phyloP scores from a whole-genome alignment of 805 yeast genomes.

The Schwanniomyces vanrijiae region DNA sequence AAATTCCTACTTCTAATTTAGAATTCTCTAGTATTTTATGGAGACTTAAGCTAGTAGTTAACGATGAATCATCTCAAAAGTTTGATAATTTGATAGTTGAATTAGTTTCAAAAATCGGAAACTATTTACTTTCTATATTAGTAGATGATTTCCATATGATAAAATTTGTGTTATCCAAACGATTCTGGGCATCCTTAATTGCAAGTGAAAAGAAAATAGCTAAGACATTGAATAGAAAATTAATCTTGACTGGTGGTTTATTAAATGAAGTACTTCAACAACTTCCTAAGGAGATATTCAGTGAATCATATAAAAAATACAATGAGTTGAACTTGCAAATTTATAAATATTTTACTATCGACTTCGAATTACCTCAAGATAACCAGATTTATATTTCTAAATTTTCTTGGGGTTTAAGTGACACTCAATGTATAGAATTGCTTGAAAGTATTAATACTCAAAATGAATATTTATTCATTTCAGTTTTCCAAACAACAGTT shows the following conservation, averaged over 20 bases:
- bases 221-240: not conserved
- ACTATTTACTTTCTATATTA: conserved; percentile 18
- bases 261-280: conserved; percentile 38
- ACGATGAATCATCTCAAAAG: conserved; percentile 20
- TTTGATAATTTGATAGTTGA: conserved; percentile 25
- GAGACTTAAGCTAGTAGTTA: conserved; percentile 33
- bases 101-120: conserved; percentile 47
- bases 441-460: conserved; percentile 1
- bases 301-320: not conserved
- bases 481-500: not conserved
- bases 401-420: conserved; percentile 26
- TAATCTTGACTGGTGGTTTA: conserved; percentile 24
- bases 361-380: conserved; percentile 3
- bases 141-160: conserved; percentile 10
- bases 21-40: conserved; percentile 49
- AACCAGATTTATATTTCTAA: conserved; percentile 16
- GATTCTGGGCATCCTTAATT: conserved; percentile 28
- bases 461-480: conserved; percentile 1
- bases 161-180: conserved; percentile 16
- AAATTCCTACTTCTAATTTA: conserved; percentile 43
- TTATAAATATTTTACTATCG: conserved; percentile 5
- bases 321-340: conserved; percentile 12
- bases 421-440: conserved; percentile 17
- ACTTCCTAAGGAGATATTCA: conserved; percentile 12
- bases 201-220: not conserved